Base-by-base conservation (phyloP, 176 grass and related monocot species). In the Rhynchospora breviuscula region DNA sequence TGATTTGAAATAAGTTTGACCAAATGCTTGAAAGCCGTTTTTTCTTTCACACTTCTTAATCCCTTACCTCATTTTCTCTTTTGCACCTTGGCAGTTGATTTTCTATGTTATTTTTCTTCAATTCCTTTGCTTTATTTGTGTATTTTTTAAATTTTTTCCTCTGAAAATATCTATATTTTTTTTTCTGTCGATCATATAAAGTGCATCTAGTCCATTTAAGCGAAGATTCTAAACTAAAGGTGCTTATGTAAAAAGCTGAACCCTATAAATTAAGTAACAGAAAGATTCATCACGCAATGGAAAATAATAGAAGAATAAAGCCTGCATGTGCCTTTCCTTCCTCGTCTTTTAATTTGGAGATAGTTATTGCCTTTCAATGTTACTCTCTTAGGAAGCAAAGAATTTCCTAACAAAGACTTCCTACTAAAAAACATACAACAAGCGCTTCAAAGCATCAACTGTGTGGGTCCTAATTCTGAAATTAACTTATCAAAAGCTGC, bases 11-110 rank as follows among this genome's bases (percentile, higher is more conserved):
- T 48, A 47, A n/a, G 46, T 82, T 82, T 82, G 80, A 82, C 80
- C 80, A 68, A 51, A 82, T 82, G 60, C 35, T 68, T 82, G 22
- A 15, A 82, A 48, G 4, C 21, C 1, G 4, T 29, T 54, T 43
- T 69, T 47, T 86, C 48, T 86, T 86, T 86, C 77, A 86, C 77
- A 81, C 77, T 81, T 77, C 6, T 22, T 77, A 29, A 53, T 49
- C 6, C 0, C 23, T 29, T 77, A 11, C 66, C 59, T 58, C 54
- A 4, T 75, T 21, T 85, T 85, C 46, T 56, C 49, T 78, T 51
- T 57, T 78, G 57, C 51, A 75, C 5, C 47, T 67, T 67, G 46
- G 14, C 11, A 40, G 33, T 69, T n/a, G 8, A 69, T 44, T 45
- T 44, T 17, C 0, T 44, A n/a, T n/a, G 0, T 22, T 11, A 4